phyloP scores from a whole-genome alignment of 2,329 filamentous ascomycete species.

The Fusarium luffae region DNA sequence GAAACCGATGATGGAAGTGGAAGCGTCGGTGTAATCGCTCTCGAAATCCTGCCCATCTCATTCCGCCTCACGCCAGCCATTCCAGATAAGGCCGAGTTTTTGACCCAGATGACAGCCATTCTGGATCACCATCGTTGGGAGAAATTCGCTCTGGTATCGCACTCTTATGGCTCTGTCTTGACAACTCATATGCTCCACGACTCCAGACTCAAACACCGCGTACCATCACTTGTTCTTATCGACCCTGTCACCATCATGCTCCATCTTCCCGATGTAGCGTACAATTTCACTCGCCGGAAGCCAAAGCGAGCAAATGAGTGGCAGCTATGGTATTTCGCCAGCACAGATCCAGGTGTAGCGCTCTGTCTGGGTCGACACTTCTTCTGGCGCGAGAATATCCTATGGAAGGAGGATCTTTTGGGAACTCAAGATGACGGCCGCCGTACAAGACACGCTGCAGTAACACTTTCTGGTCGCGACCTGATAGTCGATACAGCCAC shows the following conservation, averaged over 20 bases:
- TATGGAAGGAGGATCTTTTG: conserved; percentile 75
- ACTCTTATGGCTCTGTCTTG: conserved; percentile 73
- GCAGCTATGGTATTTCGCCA: conserved; percentile 77
- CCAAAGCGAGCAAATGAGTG: conserved; percentile 73
- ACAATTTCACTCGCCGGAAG: conserved; percentile 71
- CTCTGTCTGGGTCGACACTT: conserved; percentile 73
- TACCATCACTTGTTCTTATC: conserved; percentile 60
- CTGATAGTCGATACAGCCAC: conserved; percentile 71
- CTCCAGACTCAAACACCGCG: conserved; percentile 59
- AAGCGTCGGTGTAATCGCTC: conserved; percentile 70
- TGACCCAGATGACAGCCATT: conserved; percentile 66
- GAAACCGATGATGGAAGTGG: conserved; percentile 46
- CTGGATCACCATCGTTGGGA: conserved; percentile 67
- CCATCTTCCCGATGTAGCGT: conserved; percentile 76
- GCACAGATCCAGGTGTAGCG: conserved; percentile 73
- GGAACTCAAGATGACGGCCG: conserved; percentile 21
- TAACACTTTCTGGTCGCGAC: conserved; percentile 69
- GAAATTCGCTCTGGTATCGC: conserved; percentile 68
- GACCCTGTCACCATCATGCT: conserved; percentile 75
- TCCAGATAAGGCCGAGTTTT: conserved; percentile 62
- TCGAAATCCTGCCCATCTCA: conserved; percentile 74
- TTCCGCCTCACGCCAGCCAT: conserved; percentile 69
- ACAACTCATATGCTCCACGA: conserved; percentile 70
- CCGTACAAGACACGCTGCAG: conserved; percentile 59
- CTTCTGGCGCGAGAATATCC: conserved; percentile 77